A percentile compares a stretch with the other conserved stretches of the same genome.
Evolutionary conservation across 2,329 filamentous ascomycete species (phyloP).

Genomic region (Colletotrichum liriopes): DNA sequence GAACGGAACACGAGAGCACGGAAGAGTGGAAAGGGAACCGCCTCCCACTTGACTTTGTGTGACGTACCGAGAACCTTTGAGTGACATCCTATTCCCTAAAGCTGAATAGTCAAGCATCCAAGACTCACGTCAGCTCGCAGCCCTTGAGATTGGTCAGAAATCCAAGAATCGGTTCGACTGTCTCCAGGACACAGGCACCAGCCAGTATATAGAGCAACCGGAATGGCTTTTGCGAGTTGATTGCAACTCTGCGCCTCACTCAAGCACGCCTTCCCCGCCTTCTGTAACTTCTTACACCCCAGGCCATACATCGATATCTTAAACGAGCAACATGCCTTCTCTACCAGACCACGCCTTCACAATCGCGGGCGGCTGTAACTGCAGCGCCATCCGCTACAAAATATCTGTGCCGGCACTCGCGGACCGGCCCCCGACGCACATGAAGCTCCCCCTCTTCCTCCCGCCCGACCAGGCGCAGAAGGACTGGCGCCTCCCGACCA

Average conservation of each 20-base stretch:
- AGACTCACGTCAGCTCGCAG: neutral
- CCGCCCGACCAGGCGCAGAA: constrained; percentile 28
- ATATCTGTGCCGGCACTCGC: constrained; percentile 43
- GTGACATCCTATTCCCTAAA: neutral
- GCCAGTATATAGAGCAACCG: neutral
- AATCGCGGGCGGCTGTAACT: constrained; percentile 49
- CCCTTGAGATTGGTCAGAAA: too few relatives aligned
- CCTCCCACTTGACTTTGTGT: neutral
- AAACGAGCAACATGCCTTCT: constrained; percentile 41
- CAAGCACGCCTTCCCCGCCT: neutral
- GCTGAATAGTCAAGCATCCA: neutral
- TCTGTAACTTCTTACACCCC: neutral
- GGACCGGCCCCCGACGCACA: constrained; percentile 31
- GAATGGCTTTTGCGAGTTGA: neutral
- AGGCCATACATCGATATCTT: too few relatives aligned
- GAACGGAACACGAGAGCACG: neutral
- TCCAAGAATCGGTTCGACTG: neutral
- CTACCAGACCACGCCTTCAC: constrained; percentile 45
- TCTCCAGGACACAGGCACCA: neutral
- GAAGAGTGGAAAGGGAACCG: neutral
- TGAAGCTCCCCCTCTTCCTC: constrained; percentile 31
- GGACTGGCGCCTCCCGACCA: constrained; percentile 41
- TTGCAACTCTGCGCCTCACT: neutral
- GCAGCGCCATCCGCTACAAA: constrained; percentile 46
- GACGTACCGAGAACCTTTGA: neutral